These are phyloP conservation scores for Penicillium olsonii DNA, from an alignment of 2,329 filamentous ascomycete genomes.

Conservation along the genomic window DNA sequence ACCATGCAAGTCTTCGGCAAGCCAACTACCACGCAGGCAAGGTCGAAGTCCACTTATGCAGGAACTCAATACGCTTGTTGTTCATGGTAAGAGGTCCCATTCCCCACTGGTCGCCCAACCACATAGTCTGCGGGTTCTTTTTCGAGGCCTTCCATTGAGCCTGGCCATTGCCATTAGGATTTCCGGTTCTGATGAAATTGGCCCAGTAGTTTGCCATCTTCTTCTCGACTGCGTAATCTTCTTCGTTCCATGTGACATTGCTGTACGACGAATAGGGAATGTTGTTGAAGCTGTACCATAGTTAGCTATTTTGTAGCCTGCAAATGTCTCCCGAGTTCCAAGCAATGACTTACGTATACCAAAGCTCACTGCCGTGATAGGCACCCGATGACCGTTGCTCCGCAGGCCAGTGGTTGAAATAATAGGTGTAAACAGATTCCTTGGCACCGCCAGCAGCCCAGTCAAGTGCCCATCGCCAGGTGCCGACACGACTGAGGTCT, in stretches of 20 bases:
- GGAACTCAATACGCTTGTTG: too few relatives aligned
- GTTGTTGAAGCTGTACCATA: conserved; percentile 33
- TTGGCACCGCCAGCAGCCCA: conserved; percentile 18
- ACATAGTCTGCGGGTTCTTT: too few relatives aligned
- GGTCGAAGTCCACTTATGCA: too few relatives aligned
- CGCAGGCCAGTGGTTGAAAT: conserved; percentile 29
- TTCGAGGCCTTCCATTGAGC: too few relatives aligned
- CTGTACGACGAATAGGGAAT: conserved; percentile 22
- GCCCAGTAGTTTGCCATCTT: conserved; percentile 34
- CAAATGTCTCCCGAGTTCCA: too few relatives aligned
- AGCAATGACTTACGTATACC: too few relatives aligned
- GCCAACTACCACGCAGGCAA: too few relatives aligned
- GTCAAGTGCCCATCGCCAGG: conserved; percentile 23
- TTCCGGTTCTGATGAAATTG: conserved; percentile 33
- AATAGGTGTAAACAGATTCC: conserved; percentile 29
- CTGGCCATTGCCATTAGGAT: conserved; percentile 29
- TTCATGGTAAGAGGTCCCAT: too few relatives aligned
- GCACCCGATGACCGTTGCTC: conserved; percentile 19
- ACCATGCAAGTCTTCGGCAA: too few relatives aligned
- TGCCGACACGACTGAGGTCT: conserved; percentile 29
- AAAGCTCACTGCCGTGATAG: conserved; percentile 32
- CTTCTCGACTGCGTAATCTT: conserved; percentile 25
- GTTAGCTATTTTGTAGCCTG: too few relatives aligned
- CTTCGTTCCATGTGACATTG: conserved; percentile 14
- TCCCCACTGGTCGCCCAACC: too few relatives aligned